phyloP scores from a whole-genome alignment of 208 protist genomes.

The Acanthamoeba polyphaga region DNA sequence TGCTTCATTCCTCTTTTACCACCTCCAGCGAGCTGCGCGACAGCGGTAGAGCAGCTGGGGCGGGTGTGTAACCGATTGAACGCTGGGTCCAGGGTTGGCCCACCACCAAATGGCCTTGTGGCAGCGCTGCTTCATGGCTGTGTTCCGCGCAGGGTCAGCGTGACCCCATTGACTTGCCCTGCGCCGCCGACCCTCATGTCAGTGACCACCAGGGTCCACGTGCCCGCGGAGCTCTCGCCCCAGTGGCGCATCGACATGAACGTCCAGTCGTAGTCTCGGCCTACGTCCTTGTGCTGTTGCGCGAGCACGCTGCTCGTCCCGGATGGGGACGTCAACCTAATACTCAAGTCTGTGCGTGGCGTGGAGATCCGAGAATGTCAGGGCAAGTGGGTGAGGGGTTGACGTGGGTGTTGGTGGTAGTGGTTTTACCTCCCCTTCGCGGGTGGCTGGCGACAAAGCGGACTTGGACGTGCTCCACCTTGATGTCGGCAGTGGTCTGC shows the following conservation, averaged over 20 bases:
- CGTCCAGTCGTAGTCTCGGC: background rate
- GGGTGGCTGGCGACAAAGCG: background rate
- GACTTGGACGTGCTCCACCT: background rate
- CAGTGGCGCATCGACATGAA: conserved; percentile 11
- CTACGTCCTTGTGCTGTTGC: background rate
- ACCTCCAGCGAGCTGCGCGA: too few species aligned
- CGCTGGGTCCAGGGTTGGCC: too few species aligned
- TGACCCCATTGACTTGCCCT: too few species aligned
- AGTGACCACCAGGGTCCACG: background rate
- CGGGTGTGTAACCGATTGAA: too few species aligned
- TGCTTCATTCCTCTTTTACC: background rate
- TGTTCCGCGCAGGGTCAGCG: too few species aligned
- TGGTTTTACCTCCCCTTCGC: background rate
- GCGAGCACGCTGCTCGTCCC: background rate
- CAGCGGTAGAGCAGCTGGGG: too few species aligned
- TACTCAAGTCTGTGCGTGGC: background rate
- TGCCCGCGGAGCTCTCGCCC: background rate
- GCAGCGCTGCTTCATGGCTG: too few species aligned
- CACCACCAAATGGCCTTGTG: too few species aligned
- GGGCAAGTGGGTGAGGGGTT: background rate
- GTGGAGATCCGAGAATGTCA: background rate
- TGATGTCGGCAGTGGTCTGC: background rate
- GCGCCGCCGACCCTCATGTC: background rate
- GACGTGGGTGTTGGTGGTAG: background rate
- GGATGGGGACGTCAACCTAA: background rate